Evolutionary conservation across 1,139 yeast genomes (phyloP).

Genomic region (Fermentozyma sake): DNA sequence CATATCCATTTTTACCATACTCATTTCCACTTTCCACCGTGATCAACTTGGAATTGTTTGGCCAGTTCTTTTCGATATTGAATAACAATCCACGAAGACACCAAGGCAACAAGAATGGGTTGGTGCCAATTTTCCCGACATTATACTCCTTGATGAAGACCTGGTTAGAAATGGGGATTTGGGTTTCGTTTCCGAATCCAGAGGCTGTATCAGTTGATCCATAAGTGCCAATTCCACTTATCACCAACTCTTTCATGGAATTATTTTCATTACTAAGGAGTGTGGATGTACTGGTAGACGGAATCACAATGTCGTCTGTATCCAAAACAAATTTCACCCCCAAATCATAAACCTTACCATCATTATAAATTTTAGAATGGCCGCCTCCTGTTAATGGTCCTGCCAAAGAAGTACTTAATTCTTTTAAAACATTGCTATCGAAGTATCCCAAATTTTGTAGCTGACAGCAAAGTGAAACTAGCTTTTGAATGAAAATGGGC

Average conservation of each 20-base stretch:
- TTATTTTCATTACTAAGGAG: neutral
- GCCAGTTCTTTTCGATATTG: conserved; percentile 58
- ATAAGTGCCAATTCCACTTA: conserved; percentile 1
- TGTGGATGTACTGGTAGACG: conserved; percentile 8
- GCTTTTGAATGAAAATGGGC: conserved; percentile 42
- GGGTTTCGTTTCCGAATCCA: conserved; percentile 2
- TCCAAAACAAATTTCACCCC: conserved; percentile 74
- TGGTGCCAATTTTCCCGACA: conserved; percentile 56
- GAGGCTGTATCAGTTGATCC: too few species aligned
- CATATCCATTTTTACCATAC: conserved; percentile 33
- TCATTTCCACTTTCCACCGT: conserved; percentile 24
- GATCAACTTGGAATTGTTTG: conserved; percentile 24
- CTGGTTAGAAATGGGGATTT: conserved; percentile 39
- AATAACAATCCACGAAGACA: conserved; percentile 76
- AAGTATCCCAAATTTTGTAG: conserved; percentile 62
- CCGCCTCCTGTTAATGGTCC: conserved; percentile 95
- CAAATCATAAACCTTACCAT: conserved; percentile 75
- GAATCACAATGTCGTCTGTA: conserved; percentile 58
- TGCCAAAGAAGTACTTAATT: conserved; percentile 75
- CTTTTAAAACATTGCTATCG: conserved; percentile 76
- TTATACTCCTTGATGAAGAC: conserved; percentile 58
- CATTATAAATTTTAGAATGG: conserved; percentile 85
- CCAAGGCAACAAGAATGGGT: conserved; percentile 91
- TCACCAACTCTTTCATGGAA: neutral
- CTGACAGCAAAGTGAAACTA: conserved; percentile 45